These are phyloP conservation scores for Mycocalia duriaeana DNA, from an alignment of 1,284 basidiomycete genomes.

Conservation along the genomic window DNA sequence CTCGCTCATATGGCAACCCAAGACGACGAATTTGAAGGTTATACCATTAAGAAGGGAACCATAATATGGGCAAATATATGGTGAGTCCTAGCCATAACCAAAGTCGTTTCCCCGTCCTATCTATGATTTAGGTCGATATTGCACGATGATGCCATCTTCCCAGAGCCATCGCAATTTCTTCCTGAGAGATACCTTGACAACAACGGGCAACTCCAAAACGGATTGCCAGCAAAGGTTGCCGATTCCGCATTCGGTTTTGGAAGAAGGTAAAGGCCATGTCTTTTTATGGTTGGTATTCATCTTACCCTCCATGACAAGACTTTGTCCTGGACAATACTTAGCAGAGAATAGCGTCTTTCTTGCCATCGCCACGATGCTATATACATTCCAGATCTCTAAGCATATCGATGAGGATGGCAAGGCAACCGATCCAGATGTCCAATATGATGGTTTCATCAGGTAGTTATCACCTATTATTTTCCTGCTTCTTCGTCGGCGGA, in stretches of 20 bases:
- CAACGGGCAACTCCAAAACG: background rate
- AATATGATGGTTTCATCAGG: slow-evolving; percentile 1
- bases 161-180: background rate
- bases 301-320: background rate
- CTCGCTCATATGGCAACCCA: background rate
- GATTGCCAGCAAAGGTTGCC: background rate
- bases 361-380: background rate
- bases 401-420: background rate
- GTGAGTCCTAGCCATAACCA: too few species aligned
- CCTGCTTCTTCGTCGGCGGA: too few species aligned
- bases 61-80: slow-evolving; percentile 1
- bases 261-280: background rate
- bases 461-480: too few species aligned
- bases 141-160: background rate
- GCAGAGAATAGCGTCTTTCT: slow-evolving; percentile 1
- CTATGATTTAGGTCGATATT: background rate
- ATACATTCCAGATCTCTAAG: background rate
- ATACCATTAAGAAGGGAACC: background rate
- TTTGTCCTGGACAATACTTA: background rate
- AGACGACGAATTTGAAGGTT: background rate
- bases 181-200: background rate
- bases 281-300: background rate
- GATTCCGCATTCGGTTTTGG: background rate
- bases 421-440: background rate
- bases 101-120: background rate